These are phyloP conservation scores for Vaccinium macrocarpon DNA, from an alignment of 148 eudicot species.

Conservation along the genomic window DNA sequence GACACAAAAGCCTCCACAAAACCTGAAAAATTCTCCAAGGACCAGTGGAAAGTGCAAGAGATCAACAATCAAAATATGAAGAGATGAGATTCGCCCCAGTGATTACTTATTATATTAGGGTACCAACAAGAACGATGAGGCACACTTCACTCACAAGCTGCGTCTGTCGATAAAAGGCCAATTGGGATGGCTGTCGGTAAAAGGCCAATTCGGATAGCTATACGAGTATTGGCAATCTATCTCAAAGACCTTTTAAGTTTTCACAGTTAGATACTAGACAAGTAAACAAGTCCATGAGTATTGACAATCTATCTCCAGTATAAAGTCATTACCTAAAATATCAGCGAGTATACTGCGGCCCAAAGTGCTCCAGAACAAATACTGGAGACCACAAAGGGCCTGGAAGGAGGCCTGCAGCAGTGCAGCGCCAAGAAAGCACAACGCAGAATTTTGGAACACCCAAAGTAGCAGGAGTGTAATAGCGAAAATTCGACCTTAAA, in stretches of 20 bases:
- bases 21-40: not conserved
- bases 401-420: conserved; percentile 47
- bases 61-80: not conserved
- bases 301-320: not conserved
- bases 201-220: not conserved
- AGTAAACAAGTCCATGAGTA: not conserved
- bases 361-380: conserved; percentile 59
- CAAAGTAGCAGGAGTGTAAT: conserved; percentile 26
- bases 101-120: not conserved
- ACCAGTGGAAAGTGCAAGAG: not conserved
- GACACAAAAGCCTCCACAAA: not conserved
- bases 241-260: not conserved
- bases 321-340: conserved; percentile 48
- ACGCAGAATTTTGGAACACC: conserved; percentile 31
- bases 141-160: not conserved
- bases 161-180: not conserved
- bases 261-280: not conserved
- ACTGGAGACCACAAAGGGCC: conserved; percentile 64
- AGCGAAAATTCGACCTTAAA: conserved; percentile 21
- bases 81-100: not conserved
- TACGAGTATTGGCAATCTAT: not conserved
- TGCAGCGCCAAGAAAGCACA: conserved; percentile 36
- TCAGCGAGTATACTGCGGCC: conserved; percentile 44
- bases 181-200: not conserved
- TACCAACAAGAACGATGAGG: not conserved